Evolutionary conservation across 768 basidiomycete species (phyloP).

Genomic region (Lactarius sp.): DNA sequence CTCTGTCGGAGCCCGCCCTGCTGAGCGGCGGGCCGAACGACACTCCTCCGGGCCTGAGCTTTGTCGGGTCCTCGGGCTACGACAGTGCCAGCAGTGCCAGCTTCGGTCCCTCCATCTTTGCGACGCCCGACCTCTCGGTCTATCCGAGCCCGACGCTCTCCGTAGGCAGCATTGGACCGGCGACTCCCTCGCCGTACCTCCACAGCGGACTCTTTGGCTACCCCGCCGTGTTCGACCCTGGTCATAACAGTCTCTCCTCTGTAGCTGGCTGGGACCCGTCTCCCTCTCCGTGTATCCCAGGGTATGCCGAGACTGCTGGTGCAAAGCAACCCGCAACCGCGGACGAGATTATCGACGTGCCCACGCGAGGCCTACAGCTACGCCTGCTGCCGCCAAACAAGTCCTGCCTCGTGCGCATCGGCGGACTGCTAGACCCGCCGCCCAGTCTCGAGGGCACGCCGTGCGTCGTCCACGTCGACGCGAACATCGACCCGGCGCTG

Average conservation of each 20-base stretch:
- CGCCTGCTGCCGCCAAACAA: conserved; percentile 4
- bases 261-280: conserved; percentile 12
- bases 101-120: conserved; percentile 7
- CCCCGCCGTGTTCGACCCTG: conserved; percentile 13
- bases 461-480: neutral
- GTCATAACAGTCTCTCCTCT: conserved; percentile 5
- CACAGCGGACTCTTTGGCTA: conserved; percentile 19
- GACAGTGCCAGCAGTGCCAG: neutral
- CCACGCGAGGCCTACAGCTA: neutral
- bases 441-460: neutral
- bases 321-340: neutral
- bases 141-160: conserved; percentile 22
- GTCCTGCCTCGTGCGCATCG: neutral
- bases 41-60: conserved; percentile 9
- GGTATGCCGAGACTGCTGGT: neutral
- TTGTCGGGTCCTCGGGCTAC: neutral
- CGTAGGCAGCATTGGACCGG: conserved; percentile 14
- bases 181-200: conserved; percentile 19
- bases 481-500: conserved; percentile 20
- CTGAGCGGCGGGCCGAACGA: conserved; percentile 17
- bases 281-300: neutral
- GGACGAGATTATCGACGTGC: neutral
- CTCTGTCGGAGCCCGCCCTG: neutral
- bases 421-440: neutral
- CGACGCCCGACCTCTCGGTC: conserved; percentile 18